Conservation (phyloP, 305 asterid species). For the Withania somnifera region DNA sequence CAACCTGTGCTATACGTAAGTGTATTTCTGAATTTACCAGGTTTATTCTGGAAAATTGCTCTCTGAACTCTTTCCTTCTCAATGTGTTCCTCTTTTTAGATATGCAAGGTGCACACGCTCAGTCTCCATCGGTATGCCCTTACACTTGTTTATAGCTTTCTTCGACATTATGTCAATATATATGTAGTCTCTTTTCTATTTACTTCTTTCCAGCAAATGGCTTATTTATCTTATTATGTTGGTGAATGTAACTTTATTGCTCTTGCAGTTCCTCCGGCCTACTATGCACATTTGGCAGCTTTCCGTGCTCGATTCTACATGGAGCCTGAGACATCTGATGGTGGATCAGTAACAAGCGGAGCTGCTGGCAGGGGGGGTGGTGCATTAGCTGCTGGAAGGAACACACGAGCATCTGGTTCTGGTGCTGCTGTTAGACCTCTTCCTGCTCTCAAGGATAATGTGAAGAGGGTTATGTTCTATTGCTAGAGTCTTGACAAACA, state of each 20-base stretch:
- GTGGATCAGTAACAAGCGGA: slow-evolving; percentile 65
- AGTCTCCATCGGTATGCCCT: slow-evolving; percentile 73
- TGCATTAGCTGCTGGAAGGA: slow-evolving; percentile 27
- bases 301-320: slow-evolving; percentile 89
- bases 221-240: background rate
- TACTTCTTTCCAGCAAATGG: background rate
- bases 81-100: slow-evolving; percentile 25
- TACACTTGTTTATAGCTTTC: background rate
- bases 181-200: background rate
- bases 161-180: background rate
- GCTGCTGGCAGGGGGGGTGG: slow-evolving; percentile 54
- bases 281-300: slow-evolving; percentile 93
- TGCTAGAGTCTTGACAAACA: slow-evolving; percentile 24
- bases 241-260: background rate
- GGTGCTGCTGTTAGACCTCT: slow-evolving; percentile 72
- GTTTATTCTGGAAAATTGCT: background rate
- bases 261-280: slow-evolving; percentile 85
- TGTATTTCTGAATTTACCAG: background rate
- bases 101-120: slow-evolving; percentile 98
- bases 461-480: slow-evolving; percentile 87
- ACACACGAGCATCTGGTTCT: slow-evolving; percentile 40
- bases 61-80: background rate
- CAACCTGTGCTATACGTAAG: slow-evolving; percentile 87
- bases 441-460: slow-evolving; percentile 82
- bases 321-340: slow-evolving; percentile 80